Base-by-base conservation (phyloP, 2,329 filamentous ascomycete genomes). In the Beauveria bassiana region DNA sequence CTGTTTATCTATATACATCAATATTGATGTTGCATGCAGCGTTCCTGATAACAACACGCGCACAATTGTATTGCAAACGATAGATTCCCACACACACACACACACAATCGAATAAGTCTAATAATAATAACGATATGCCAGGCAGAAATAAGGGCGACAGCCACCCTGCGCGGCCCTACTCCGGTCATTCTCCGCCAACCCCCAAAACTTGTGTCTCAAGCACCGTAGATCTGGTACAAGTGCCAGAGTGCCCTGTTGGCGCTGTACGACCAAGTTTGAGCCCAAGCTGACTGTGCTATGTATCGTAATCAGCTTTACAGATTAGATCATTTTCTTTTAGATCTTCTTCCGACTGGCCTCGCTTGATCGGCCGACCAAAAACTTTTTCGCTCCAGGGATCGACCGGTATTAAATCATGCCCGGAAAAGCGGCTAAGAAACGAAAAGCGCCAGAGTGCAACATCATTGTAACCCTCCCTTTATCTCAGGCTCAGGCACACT, bases 181-280 rank as follows among this genome's bases (percentile, higher is more conserved):
- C 61, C 61, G 61, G 61, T 34, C 59, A 46, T 61, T 63, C 62
- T 61, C 53, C 52, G 52, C 53, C 58, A 31, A 26, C 52, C 52
- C 47, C 38, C 52, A 47, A 63, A 45, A 45, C 61, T 53, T 45
- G n/a, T 58, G 62, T 58, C 62, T 58, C 49, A 50, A 59, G 51
- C 55, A 34, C 51, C 43, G 61, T 60, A 53, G 61, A 63, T 63
- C 61, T 24, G 28, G 47, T 12, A n/a, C 22, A 20, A 40, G 14
- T 38, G 34, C 34, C 34, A 38, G 34, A 16, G 12, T 38, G 55
- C 45, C 45, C 14, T 50, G n/a, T 55, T 28, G 55, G 20, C 42
- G 31, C 55, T 20, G 31, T 31, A 47, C n/a, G 14, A 20, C n/a
- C 43, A 49, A n/a, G 10, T 40, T 58, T 38, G 14, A 22, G 20